Conservation (phyloP, 192 early-diverging fungal species). For the Entomortierella beljakovae region DNA sequence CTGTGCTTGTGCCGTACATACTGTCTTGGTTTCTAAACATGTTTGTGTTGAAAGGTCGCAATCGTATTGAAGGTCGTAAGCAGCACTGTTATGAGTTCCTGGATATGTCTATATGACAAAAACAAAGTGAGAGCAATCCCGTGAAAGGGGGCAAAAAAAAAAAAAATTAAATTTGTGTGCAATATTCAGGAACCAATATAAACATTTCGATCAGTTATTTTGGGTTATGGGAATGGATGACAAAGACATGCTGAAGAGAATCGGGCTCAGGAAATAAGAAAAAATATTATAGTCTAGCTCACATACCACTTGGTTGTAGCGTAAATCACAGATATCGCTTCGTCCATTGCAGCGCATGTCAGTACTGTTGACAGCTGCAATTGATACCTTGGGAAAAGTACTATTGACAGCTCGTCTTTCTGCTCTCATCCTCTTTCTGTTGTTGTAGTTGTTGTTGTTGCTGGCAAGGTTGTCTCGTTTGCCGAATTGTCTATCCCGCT, state of each 20-base stretch:
- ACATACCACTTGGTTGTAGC: conserved; percentile 59
- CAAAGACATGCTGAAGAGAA: background rate
- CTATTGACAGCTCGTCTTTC: background rate
- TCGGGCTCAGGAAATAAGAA: background rate
- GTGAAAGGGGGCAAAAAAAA: background rate
- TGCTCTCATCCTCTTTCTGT: background rate
- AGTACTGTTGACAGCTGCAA: conserved; percentile 36
- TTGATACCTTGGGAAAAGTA: background rate
- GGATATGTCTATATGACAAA: conserved; percentile 48
- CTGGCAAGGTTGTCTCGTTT: no score
- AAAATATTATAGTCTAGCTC: background rate
- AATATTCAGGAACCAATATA: no score
- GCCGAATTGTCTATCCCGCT: no score
- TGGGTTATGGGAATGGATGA: no score
- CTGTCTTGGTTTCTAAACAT: conserved; percentile 40
- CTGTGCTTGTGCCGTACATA: conserved; percentile 34
- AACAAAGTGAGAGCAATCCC: background rate
- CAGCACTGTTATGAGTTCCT: conserved; percentile 55
- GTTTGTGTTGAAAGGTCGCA: conserved; percentile 27
- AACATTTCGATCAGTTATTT: no score
- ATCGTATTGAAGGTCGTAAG: conserved; percentile 53
- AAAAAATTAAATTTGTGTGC: conserved; percentile 8
- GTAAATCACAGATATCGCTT: conserved; percentile 50
- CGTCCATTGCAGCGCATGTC: conserved; percentile 53
- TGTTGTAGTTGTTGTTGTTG: background rate